Base-by-base conservation (phyloP, 225 moss, liverwort and hornwort species). In the Pseudisothecium myosuroides region DNA sequence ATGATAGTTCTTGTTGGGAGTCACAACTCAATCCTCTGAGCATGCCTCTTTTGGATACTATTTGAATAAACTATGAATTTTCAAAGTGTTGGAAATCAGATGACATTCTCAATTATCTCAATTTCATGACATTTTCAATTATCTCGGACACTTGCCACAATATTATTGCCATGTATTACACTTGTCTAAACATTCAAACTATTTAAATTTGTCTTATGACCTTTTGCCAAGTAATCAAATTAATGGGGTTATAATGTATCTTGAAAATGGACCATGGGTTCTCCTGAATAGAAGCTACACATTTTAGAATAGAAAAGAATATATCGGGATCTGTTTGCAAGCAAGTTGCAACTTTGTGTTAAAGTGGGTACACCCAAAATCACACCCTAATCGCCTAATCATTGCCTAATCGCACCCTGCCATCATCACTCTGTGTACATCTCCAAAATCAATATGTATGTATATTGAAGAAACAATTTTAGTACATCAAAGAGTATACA, bases 11-110 rank as follows among this genome's bases (percentile, higher is more conserved):
- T 14, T 52, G 6, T 37, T 76, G 37, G 4, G 16, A 54, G 29
- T 12, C 6, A 2, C 26, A 49, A 49, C 2, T 4, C 12, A 32
- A 32, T 49, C 50, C 2, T 20, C 20, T 32, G 0, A 19, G 1
- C 10, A 50, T 49, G 50, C 4, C 7, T 29, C 11, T 7, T 75
- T 19, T 12, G 2, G 4, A 50, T 7, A 11, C 19, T 75, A 49
- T 75, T 75, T 50, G 49, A 50, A 29, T 47, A 74, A 17, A 11
- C 7, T 17, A 19, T 75, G 19, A 49, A 74, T 6, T 74, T 49
- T 49, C 5, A 49, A 75, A 32, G 49, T 49, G 18, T 0, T 75
- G 2, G 7, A 32, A 32, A 49, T 75, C 20, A 32, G 32, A 18
- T 18, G n/a, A n/a, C n/a, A n/a, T n/a, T n/a, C n/a, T n/a, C n/a